Evolutionary conservation across 352 stramenopile species (phyloP), one percentile per base, ranked within the genome.

Genomic region (Globisporangium sylvaticum): DNA sequence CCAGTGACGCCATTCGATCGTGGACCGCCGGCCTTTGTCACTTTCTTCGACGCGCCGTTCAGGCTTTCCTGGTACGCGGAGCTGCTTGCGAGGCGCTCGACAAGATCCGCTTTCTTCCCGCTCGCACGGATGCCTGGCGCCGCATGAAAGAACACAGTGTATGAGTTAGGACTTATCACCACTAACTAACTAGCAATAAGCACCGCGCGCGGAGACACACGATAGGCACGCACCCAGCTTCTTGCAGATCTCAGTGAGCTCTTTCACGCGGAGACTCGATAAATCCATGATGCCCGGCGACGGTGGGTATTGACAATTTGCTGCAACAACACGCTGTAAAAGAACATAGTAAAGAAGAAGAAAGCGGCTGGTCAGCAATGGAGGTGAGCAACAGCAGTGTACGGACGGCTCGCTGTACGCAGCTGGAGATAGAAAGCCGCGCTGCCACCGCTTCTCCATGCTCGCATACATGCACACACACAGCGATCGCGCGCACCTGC

Each of bases 211-310:
- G 1, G 9, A 1, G 18, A 44, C 24, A 56, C 27, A 56, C 22
- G 0, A 48, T 37, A 22, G 10, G 14, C 25, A 59, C 57, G 46
- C 31, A 69, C 56, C 56, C 42, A 64, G 44, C 7, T 76, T 81
- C 70, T 88, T 89, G 80, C 85, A 94, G 62, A 94, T 88, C 53
- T 92, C 83, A 8, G 76, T 74, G n/a, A 94, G 82, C n/a, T 94
- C 85, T 62, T 92, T 94, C 25, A 94, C 79, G 55, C 85, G 85
- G 31, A 94, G 68, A 62, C 64, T 77, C 59, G 80, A 74, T 59
- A 92, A 76, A 77, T 94, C 83, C 80, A 93, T 92, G 37, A 55
- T 37, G 31, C 31, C 9, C 31, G 56, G 22, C 15, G 10, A 3
- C 4, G 24, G 15, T 27, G 25, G 18, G 54, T 42, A 14, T 32